These are phyloP conservation scores for Trebouxia sp. DNA, from an alignment of 139 green algal species.

Conservation along the genomic window DNA sequence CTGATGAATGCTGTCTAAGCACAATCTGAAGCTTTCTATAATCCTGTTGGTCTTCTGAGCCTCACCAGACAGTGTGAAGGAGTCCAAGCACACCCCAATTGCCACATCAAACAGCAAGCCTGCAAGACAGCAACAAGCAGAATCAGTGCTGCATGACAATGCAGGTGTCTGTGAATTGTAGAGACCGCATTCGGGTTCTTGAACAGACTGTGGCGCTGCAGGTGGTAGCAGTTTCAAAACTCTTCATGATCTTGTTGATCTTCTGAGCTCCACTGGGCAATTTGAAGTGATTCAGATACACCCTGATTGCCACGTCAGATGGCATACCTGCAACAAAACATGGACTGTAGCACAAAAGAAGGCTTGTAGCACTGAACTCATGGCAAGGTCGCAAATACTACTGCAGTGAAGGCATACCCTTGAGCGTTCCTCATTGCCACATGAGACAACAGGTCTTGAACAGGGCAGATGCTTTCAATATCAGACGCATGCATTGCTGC, in stretches of 20 bases:
- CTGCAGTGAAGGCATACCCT: too few species aligned
- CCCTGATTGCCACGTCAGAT: slow-evolving; percentile 76
- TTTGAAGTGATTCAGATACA: slow-evolving; percentile 77
- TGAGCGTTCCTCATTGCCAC: too few species aligned
- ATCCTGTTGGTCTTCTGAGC: slow-evolving; percentile 86
- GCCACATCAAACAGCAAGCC: slow-evolving; percentile 74
- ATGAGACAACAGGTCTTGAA: too few species aligned
- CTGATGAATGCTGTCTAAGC: too few species aligned
- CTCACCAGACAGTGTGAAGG: slow-evolving; percentile 79
- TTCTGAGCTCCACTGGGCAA: slow-evolving; percentile 88
- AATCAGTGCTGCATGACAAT: neutral
- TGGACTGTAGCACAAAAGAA: too few species aligned
- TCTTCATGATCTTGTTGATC: slow-evolving; percentile 80
- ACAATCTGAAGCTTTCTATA: slow-evolving; percentile 73
- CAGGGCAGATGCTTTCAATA: too few species aligned
- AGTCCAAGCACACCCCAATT: slow-evolving; percentile 76
- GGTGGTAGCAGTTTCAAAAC: slow-evolving; percentile 56
- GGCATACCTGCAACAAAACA: slow-evolving; percentile 50
- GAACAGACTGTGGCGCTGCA: slow-evolving; percentile 51
- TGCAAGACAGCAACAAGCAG: slow-evolving; percentile 13
- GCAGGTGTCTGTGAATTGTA: neutral
- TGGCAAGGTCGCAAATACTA: too few species aligned
- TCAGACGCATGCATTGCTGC: too few species aligned
- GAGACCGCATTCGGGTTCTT: slow-evolving; percentile 72
- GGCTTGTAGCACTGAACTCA: too few species aligned